A percentile compares a stretch with the other conserved stretches of the same genome.
Conservation (phyloP, 2,329 filamentous ascomycete species). For the Diaporthe citrichinensis region DNA sequence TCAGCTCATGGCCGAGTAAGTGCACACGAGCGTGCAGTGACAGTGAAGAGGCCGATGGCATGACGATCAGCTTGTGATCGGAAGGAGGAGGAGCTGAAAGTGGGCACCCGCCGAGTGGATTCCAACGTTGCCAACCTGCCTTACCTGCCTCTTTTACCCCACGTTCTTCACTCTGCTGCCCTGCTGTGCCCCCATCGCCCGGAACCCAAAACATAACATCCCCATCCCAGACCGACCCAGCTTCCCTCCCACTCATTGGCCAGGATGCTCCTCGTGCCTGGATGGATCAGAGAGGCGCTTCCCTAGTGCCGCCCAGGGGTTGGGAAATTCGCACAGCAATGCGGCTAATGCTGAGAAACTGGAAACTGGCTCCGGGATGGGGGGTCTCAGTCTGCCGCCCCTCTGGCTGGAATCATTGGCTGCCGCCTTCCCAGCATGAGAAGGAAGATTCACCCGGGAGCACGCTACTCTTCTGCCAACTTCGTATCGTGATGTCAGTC, state of each 20-base stretch:
- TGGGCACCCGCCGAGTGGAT: conserved; percentile 11
- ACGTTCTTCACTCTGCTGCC: not conserved
- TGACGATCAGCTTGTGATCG: conserved; percentile 27
- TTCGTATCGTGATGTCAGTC: conserved; percentile 28
- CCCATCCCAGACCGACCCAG: conserved; percentile 20
- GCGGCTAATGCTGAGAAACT: not conserved
- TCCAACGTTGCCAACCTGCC: not conserved
- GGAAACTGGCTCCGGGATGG: conserved; percentile 2
- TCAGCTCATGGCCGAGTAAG: conserved; percentile 28
- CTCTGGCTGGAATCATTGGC: conserved; percentile 14
- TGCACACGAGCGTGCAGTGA: conserved; percentile 20
- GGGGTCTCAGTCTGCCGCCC: conserved; percentile 20
- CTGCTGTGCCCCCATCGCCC: not conserved
- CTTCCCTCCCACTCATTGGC: conserved; percentile 11
- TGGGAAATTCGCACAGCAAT: conserved; percentile 31
- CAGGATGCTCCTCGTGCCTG: conserved; percentile 30
- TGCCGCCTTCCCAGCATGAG: conserved; percentile 19
- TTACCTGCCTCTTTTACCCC: not conserved
- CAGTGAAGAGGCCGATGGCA: conserved; percentile 11
- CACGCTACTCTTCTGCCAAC: not conserved
- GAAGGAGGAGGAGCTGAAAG: conserved; percentile 8
- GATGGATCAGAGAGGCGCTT: not conserved
- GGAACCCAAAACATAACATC: conserved; percentile 22
- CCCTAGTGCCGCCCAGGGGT: conserved; percentile 22
- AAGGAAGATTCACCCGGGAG: not conserved